Evolutionary conservation across 1,284 basidiomycete genomes (phyloP).

Genomic region (Tilletia walkeri): DNA sequence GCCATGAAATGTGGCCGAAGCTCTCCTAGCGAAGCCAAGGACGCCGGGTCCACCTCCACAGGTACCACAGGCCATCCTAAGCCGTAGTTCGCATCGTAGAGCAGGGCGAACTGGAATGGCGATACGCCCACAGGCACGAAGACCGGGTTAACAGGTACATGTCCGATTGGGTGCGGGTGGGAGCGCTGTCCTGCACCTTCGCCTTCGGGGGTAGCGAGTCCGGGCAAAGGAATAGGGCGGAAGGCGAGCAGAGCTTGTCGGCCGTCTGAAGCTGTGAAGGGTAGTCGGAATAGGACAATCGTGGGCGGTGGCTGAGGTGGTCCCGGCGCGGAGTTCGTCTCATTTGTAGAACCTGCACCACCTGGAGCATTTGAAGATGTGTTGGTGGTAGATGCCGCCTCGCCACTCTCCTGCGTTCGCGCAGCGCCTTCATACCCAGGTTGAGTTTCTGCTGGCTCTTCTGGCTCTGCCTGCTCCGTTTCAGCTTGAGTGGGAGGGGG

Average conservation of each 20-base stretch:
- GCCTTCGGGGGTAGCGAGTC: background rate
- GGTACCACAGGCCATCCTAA: conserved; percentile 44
- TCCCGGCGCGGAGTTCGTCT: background rate
- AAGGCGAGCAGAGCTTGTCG: conserved; percentile 38
- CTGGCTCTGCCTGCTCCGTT: background rate
- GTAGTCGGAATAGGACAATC: conserved; percentile 34
- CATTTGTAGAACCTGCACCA: background rate
- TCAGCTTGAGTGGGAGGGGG: background rate
- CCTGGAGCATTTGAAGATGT: background rate
- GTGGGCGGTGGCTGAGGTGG: background rate
- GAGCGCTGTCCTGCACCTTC: conserved; percentile 10
- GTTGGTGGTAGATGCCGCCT: background rate
- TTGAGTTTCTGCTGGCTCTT: too few relatives aligned
- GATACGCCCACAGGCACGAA: conserved; percentile 44
- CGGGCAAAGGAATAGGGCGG: conserved; percentile 28
- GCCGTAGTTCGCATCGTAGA: conserved; percentile 40
- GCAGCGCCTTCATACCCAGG: too few relatives aligned
- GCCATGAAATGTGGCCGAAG: conserved; percentile 10
- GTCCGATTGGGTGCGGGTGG: conserved; percentile 17
- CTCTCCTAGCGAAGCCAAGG: background rate
- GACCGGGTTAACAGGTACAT: conserved; percentile 38
- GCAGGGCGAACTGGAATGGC: conserved; percentile 45
- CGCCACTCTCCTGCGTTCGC: too few relatives aligned
- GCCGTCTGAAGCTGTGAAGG: conserved; percentile 34
- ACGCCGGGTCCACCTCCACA: background rate